A percentile compares a stretch with the other conserved stretches of the same genome.
Conservation (phyloP, 371 early-diverging fungal genomes). For the Basidiobolus meristosporus region DNA sequence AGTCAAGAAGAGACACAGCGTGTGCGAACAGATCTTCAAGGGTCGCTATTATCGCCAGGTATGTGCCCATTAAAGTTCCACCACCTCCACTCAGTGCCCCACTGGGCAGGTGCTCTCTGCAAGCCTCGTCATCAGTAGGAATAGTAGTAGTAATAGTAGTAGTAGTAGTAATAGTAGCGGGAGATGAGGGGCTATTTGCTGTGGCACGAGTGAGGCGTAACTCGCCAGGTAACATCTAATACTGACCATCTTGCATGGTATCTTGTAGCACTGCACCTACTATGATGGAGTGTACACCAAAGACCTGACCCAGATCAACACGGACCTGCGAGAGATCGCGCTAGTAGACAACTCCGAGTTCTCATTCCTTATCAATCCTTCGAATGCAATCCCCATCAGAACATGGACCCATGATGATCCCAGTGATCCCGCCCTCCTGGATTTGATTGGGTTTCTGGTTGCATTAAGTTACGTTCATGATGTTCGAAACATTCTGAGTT, state of each 20-base stretch:
- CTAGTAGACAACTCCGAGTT: conserved; percentile 81
- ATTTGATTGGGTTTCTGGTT: conserved; percentile 68
- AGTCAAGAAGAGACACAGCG: conserved; percentile 74
- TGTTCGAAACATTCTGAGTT: conserved; percentile 30
- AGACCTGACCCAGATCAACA: conserved; percentile 62
- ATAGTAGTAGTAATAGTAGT: too few relatives aligned
- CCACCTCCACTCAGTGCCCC: too few relatives aligned
- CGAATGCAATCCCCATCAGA: conserved; percentile 74
- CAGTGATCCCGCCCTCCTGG: conserved; percentile 62
- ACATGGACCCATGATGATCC: conserved; percentile 57
- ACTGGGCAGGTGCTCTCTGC: too few relatives aligned
- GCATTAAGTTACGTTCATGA: conserved; percentile 70
- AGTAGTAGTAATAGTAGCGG: too few relatives aligned
- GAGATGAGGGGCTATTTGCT: too few relatives aligned
- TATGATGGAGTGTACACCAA: conserved; percentile 66
- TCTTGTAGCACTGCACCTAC: conserved; percentile 46
- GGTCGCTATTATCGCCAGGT: background rate
- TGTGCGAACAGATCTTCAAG: conserved; percentile 39
- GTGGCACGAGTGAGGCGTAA: too few relatives aligned
- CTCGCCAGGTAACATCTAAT: too few relatives aligned
- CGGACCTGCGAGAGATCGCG: conserved; percentile 70
- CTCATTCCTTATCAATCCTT: conserved; percentile 70
- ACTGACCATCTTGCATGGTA: too few relatives aligned
- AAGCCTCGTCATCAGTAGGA: too few relatives aligned
- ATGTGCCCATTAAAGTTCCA: too few relatives aligned